Percentiles rank a stretch among this genome's conserved stretches.
Conservation (phyloP, 139 green algal species). For the Tetradesmus obliquus region DNA sequence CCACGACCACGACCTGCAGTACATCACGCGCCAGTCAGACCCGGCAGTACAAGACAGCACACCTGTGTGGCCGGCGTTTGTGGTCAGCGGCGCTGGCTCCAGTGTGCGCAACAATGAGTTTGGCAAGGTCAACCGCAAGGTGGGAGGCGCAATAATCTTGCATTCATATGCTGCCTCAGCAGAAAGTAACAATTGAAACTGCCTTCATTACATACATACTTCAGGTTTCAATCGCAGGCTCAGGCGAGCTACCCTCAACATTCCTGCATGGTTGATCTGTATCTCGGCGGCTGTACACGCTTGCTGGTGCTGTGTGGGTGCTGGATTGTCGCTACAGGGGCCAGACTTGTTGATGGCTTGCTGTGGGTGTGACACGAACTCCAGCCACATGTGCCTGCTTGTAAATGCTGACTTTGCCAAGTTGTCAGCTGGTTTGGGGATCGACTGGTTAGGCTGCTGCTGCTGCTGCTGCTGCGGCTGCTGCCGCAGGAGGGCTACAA, state of each 20-base stretch:
- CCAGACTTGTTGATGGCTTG: too few relatives aligned
- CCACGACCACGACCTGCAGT: slow-evolving; percentile 83
- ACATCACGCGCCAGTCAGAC: slow-evolving; percentile 45
- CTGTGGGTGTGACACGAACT: too few relatives aligned
- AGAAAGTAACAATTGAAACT: slow-evolving; percentile 33
- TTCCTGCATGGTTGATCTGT: too few relatives aligned
- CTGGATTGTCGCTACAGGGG: too few relatives aligned
- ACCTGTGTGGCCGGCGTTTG: slow-evolving; percentile 38
- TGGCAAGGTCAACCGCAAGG: background rate
- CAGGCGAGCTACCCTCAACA: too few relatives aligned
- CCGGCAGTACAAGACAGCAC: background rate
- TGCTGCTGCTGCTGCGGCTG: background rate
- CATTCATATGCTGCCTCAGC: background rate
- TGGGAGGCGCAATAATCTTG: background rate
- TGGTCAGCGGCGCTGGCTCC: slow-evolving; percentile 56
- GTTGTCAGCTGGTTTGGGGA: background rate
- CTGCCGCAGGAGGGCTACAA: slow-evolving; percentile 21
- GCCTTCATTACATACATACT: background rate
- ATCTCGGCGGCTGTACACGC: too few relatives aligned
- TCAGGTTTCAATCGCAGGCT: background rate
- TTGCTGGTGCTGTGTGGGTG: too few relatives aligned
- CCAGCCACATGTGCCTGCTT: too few relatives aligned
- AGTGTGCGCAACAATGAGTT: slow-evolving; percentile 41
- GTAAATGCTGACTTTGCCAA: too few relatives aligned
- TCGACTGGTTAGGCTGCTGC: background rate